Percentiles rank a stretch among this genome's conserved stretches.
These are phyloP conservation scores for Curvularia lunata DNA, from an alignment of 2,329 filamentous ascomycete genomes.

Conservation along the genomic window DNA sequence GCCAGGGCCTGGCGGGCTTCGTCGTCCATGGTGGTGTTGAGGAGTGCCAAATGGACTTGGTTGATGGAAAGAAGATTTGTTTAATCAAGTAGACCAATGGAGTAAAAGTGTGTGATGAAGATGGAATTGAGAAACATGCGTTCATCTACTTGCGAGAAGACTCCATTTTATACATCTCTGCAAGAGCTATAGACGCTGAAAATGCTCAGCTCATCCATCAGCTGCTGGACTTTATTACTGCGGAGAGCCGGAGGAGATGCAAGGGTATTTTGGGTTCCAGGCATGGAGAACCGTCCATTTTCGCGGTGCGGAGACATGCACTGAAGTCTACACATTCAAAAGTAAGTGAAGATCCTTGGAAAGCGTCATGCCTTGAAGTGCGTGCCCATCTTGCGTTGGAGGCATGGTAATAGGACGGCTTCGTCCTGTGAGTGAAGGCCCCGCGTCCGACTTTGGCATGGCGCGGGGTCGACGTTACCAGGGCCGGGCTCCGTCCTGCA, in stretches of 20 bases:
- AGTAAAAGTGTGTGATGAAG: neutral
- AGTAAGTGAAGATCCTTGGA: too few relatives aligned
- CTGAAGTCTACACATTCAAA: neutral
- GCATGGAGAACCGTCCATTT: neutral
- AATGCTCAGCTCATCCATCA: neutral
- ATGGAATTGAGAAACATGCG: neutral
- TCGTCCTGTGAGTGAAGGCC: slow-evolving; percentile 2
- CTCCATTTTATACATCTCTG: neutral
- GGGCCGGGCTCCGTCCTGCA: neutral
- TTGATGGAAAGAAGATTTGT: neutral
- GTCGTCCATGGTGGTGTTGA: slow-evolving; percentile 40
- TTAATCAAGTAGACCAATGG: neutral
- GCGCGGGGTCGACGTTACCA: slow-evolving; percentile 15
- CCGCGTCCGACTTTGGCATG: slow-evolving; percentile 2
- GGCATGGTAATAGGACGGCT: neutral
- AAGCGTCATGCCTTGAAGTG: neutral
- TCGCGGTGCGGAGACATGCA: neutral
- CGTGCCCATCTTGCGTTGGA: too few relatives aligned
- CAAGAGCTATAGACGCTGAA: neutral
- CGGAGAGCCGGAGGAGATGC: slow-evolving; percentile 35
- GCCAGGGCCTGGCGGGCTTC: slow-evolving; percentile 44
- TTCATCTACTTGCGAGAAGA: neutral
- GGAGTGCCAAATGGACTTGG: neutral
- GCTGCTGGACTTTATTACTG: slow-evolving; percentile 20
- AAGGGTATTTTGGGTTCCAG: neutral